Conservation (phyloP, 2,329 filamentous ascomycete species). For the Neonectria sp. region DNA sequence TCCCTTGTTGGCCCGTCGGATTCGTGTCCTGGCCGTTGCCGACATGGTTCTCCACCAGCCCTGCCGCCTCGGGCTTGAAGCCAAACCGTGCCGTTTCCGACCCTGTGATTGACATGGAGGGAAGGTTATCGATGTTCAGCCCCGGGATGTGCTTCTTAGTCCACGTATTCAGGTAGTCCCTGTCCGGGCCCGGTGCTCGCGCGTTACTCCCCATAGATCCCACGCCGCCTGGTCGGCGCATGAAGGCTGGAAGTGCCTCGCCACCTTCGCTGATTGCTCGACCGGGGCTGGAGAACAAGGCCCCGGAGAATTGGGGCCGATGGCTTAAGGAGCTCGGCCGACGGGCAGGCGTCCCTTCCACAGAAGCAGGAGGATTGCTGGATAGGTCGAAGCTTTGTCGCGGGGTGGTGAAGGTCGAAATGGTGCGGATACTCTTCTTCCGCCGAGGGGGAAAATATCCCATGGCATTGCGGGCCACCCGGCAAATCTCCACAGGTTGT, state of each 20-base stretch:
- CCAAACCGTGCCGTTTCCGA: slow-evolving; percentile 73
- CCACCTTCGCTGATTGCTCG: slow-evolving; percentile 56
- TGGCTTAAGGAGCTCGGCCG: slow-evolving; percentile 60
- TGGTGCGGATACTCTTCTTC: slow-evolving; percentile 83
- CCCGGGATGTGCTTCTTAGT: slow-evolving; percentile 87
- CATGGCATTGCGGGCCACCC: slow-evolving; percentile 83
- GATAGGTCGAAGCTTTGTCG: slow-evolving; percentile 75
- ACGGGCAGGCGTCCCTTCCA: slow-evolving; percentile 54
- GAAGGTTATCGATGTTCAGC: slow-evolving; percentile 78
- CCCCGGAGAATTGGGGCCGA: slow-evolving; percentile 53
- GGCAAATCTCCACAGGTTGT: slow-evolving; percentile 86
- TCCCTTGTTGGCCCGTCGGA: slow-evolving; percentile 62
- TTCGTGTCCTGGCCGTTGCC: slow-evolving; percentile 62
- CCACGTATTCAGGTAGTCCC: slow-evolving; percentile 87
- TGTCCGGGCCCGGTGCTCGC: slow-evolving; percentile 83
- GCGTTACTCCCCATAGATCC: slow-evolving; percentile 83
- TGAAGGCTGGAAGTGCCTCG: slow-evolving; percentile 69
- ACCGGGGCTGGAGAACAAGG: slow-evolving; percentile 54
- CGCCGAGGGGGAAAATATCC: slow-evolving; percentile 94
- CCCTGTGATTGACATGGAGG: slow-evolving; percentile 76
- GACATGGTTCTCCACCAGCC: slow-evolving; percentile 67
- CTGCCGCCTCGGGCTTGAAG: slow-evolving; percentile 59
- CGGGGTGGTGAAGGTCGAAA: slow-evolving; percentile 77
- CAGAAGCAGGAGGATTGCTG: slow-evolving; percentile 58
- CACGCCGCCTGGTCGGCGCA: slow-evolving; percentile 89